A percentile compares a stretch with the other conserved stretches of the same genome.
These are phyloP conservation scores for Boletus fagicola DNA, from an alignment of 768 basidiomycete species.

Conservation along the genomic window DNA sequence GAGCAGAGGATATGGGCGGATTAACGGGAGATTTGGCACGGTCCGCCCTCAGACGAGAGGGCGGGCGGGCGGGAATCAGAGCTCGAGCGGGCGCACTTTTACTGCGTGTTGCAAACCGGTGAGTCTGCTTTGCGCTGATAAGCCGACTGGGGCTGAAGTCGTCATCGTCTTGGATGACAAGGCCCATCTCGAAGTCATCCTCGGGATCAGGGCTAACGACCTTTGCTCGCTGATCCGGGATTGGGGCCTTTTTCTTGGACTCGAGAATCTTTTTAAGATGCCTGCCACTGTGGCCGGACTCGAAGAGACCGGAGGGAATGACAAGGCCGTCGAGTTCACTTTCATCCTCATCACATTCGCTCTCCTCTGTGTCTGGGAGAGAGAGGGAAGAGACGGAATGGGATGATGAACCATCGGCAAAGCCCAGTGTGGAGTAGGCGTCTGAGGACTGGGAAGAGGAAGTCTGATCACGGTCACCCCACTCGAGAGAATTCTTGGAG, in stretches of 20 bases:
- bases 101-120: conserved; percentile 50
- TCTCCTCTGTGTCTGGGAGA: conserved; percentile 69
- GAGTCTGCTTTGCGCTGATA: conserved; percentile 46
- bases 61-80: conserved; percentile 53
- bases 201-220: conserved; percentile 63
- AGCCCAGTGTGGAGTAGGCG: conserved; percentile 76
- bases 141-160: conserved; percentile 81
- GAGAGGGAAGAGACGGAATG: conserved; percentile 65
- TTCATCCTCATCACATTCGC: conserved; percentile 64
- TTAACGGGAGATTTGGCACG: conserved; percentile 72
- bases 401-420: conserved; percentile 70
- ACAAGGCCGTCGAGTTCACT: conserved; percentile 80
- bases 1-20: conserved; percentile 66
- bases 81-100: conserved; percentile 57
- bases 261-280: conserved; percentile 52
- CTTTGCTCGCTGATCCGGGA: conserved; percentile 53
- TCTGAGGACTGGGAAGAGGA: conserved; percentile 87
- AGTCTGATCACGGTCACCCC: conserved; percentile 82
- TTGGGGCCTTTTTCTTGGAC: conserved; percentile 52
- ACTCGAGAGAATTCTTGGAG: conserved; percentile 82
- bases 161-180: conserved; percentile 78
- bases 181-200: conserved; percentile 83
- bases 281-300: conserved; percentile 58
- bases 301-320: conserved; percentile 73
- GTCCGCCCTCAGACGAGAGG: conserved; percentile 58